Percentiles rank a stretch among this genome's conserved stretches.
Evolutionary conservation across 768 basidiomycete genomes (phyloP).

Genomic region (Hysterangium stoloniferum): DNA sequence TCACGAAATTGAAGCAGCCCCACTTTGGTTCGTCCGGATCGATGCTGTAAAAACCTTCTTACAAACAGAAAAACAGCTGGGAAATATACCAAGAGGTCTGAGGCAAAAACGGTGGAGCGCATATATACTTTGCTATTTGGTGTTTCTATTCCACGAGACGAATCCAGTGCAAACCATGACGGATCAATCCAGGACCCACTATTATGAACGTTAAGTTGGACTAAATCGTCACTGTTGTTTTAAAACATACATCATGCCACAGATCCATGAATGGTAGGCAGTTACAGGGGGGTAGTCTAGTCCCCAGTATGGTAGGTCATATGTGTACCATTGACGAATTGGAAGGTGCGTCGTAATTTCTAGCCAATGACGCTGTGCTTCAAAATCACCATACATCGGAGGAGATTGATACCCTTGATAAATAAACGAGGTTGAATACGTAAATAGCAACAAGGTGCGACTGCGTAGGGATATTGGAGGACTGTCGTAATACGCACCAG

Average conservation of each 20-base stretch:
- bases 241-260: conserved; percentile 56
- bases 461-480: not conserved
- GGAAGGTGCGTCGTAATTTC: conserved; percentile 79
- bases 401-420: conserved; percentile 55
- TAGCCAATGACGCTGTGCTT: conserved; percentile 95
- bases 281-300: conserved; percentile 93
- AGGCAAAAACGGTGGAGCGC: conserved; percentile 63
- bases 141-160: conserved; percentile 68
- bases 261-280: conserved; percentile 82
- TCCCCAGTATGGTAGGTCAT: conserved; percentile 88
- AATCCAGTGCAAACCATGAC: conserved; percentile 62
- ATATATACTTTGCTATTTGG: conserved; percentile 64
- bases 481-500: conserved; percentile 43
- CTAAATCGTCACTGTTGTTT: conserved; percentile 16
- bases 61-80: conserved; percentile 65
- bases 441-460: not conserved
- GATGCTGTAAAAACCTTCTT: conserved; percentile 53
- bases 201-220: conserved; percentile 7
- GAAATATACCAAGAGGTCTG: conserved; percentile 68
- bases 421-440: not conserved
- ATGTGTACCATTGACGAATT: conserved; percentile 72
- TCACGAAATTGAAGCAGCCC: conserved; percentile 12
- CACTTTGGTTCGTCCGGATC: conserved; percentile 77
- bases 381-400: conserved; percentile 88
- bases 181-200: conserved; percentile 46